Conservation (phyloP, 345 rosid genomes). For the Melaleuca quinquenervia region DNA sequence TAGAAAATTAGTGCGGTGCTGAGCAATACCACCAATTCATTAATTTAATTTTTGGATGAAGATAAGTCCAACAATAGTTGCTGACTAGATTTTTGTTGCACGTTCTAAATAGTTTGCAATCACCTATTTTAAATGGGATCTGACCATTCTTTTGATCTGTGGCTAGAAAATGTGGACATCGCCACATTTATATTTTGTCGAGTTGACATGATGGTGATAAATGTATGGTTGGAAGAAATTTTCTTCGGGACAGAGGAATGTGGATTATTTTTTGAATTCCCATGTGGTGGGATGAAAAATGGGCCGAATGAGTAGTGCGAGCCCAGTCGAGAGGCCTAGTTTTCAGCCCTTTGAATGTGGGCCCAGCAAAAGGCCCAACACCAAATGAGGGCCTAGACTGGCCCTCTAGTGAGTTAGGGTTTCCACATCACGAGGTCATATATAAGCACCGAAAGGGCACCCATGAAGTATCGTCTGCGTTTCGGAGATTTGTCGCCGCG, state of each 20-base stretch:
- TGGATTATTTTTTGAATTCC: no score
- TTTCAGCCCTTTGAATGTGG: neutral
- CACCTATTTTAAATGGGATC: neutral
- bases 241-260: neutral
- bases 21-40: no score
- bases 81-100: no score
- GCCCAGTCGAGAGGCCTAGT: neutral
- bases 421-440: neutral
- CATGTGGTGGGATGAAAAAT: neutral
- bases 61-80: no score
- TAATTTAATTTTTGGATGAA: no score
- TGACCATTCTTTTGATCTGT: neutral
- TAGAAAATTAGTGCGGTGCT: no score
- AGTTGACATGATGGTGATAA: neutral
- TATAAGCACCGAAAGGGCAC: neutral
- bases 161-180: neutral
- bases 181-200: neutral
- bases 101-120: neutral
- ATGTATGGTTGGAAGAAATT: neutral
- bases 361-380: neutral
- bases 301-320: neutral
- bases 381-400: no score
- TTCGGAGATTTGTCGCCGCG: neutral
- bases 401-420: neutral
- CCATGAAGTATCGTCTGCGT: neutral